Percentiles rank a stretch among this genome's conserved stretches.
Evolutionary conservation across 352 stramenopile genomes (phyloP).

Genomic region (Phytophthora hibernalis): DNA sequence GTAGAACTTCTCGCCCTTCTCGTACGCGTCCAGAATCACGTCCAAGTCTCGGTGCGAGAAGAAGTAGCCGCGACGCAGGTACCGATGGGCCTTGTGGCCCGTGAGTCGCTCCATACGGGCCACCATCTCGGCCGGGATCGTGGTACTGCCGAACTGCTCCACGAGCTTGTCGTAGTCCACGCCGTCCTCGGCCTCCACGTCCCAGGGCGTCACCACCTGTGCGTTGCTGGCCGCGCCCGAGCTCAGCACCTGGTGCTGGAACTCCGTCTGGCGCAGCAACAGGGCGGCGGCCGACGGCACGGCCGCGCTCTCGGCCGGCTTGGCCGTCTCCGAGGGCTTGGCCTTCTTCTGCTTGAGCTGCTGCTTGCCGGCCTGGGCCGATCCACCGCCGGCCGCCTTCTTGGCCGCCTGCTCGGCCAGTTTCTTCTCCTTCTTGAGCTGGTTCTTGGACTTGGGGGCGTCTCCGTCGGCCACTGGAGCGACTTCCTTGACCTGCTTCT

Average conservation of each 20-base stretch:
- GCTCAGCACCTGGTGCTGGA: slow-evolving; percentile 70
- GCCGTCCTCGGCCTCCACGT: slow-evolving; percentile 94
- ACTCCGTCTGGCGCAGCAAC: slow-evolving; percentile 76
- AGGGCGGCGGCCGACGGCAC: slow-evolving; percentile 67
- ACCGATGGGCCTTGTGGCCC: slow-evolving; percentile 94
- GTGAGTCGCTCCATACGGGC: slow-evolving; percentile 96
- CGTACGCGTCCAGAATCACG: slow-evolving; percentile 95
- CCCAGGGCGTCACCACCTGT: slow-evolving; percentile 94
- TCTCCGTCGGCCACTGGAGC: slow-evolving; percentile 29
- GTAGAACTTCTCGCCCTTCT: slow-evolving; percentile 98
- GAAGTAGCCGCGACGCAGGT: slow-evolving; percentile 98
- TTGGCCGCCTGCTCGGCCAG: slow-evolving; percentile 71
- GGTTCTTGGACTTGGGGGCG: slow-evolving; percentile 74
- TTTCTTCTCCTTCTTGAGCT: slow-evolving; percentile 92
- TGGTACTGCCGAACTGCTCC: slow-evolving; percentile 96
- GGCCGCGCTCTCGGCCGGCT: slow-evolving; percentile 62
- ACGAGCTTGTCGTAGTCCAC: slow-evolving; percentile 99
- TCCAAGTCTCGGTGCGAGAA: slow-evolving; percentile 99
- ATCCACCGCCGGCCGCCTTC: slow-evolving; percentile 42
- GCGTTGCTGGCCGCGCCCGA: slow-evolving; percentile 56
- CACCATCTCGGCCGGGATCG: slow-evolving; percentile 95
- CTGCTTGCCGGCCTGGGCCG: slow-evolving; percentile 40
- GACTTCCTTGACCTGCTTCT: slow-evolving; percentile 43
- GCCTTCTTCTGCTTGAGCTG: slow-evolving; percentile 59
- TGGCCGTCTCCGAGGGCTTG: slow-evolving; percentile 79